phyloP scores from a whole-genome alignment of 1,139 yeast genomes.

The Yamadazyma trypodendri region DNA sequence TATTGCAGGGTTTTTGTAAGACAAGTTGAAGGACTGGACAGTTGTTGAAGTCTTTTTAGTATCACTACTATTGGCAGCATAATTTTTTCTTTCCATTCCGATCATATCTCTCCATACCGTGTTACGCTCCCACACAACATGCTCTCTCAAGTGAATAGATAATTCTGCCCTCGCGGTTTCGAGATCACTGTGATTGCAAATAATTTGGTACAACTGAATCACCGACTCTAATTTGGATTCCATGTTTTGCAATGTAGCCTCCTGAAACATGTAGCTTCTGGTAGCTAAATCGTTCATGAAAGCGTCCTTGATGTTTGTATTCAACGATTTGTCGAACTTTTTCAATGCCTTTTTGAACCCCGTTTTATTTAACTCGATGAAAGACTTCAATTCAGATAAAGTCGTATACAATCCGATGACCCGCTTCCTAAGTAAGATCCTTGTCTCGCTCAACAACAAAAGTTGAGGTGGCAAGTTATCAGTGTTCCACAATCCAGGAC shows the following conservation, averaged over 20 bases:
- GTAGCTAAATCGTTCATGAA: conserved; percentile 34
- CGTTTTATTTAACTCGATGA: conserved; percentile 62
- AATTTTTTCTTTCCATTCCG: conserved; percentile 69
- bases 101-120: conserved; percentile 97
- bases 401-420: conserved; percentile 58
- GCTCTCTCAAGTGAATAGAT: conserved; percentile 64
- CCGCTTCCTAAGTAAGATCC: conserved; percentile 55
- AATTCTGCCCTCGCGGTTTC: conserved; percentile 49
- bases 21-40: conserved; percentile 32
- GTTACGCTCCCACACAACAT: conserved; percentile 85
- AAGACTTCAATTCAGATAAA: conserved; percentile 63
- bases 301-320: conserved; percentile 38
- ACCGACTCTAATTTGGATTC: conserved; percentile 41
- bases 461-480: conserved; percentile 39
- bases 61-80: conserved; percentile 31
- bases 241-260: conserved; percentile 42
- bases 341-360: conserved; percentile 70
- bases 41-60: conserved; percentile 15
- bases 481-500: conserved; percentile 36
- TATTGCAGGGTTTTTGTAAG: conserved; percentile 41
- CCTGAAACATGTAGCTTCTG: conserved; percentile 35
- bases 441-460: conserved; percentile 38
- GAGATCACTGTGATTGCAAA: conserved; percentile 43
- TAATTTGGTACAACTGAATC: conserved; percentile 38
- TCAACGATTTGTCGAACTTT: conserved; percentile 65